Evolutionary conservation across 1,284 basidiomycete species (phyloP), one percentile per base, ranked within the genome.

Genomic region (Puccinia triticina): DNA sequence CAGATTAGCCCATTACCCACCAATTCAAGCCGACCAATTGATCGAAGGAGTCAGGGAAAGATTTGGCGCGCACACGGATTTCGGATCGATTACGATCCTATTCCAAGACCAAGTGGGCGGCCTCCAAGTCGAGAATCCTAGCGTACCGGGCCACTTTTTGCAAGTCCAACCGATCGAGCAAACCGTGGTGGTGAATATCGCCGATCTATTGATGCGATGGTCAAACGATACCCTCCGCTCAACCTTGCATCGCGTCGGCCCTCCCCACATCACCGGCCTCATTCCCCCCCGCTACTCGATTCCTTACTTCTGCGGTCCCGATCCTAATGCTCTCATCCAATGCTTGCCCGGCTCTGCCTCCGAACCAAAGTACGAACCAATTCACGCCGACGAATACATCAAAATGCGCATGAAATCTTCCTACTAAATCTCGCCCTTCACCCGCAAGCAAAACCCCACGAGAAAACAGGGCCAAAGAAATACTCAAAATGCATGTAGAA

Each of bases 201-300:
- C 90, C 3, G 90, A 91, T 84, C 89, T 91, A 83, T 85, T 91
- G 83, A 90, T 90, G 89, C 87, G 90, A 83, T 91, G 91, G 91
- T 90, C 90, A 0, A 91, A 91, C 84, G 90, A 91, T 84, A 88
- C 87, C 2, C 89, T 92, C 43, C 89, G 89, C 83, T 91, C 90
- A 83, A 90, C 91, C 0, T 86, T 91, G 18, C 91, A 92, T 85
- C 89, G 91, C 11, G 91, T 92, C 14, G 88, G 89, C 46, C 89
- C 89, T 0, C 91, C 91, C 0, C 86, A 85, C 0, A 73, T 80
- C 23, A 77, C 83, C 59, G 88, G 87, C 7, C 87, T 88, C 85
- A 88, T 89, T 0, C 89, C 89, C 3, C 88, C 89, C 71, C 87
- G 90, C 53, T 91, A 89, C 84, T 91, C 90, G 0, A 91, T 91